Evolutionary conservation across 371 early-diverging fungal genomes (phyloP).

Genomic region (Zychaea mexicana): DNA sequence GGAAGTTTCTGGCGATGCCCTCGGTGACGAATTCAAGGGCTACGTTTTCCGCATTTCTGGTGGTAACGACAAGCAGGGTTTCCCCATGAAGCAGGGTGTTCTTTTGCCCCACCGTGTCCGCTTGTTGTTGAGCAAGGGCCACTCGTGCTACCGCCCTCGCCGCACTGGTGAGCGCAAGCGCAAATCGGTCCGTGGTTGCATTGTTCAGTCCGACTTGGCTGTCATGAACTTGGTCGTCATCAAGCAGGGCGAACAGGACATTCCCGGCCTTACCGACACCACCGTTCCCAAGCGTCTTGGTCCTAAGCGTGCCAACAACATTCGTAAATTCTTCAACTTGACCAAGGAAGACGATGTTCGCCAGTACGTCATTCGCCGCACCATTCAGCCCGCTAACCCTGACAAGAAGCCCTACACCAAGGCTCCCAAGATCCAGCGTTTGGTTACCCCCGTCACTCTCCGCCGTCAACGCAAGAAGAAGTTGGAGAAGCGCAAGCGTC

Average conservation of each 20-base stretch:
- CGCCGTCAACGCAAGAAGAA: constrained; percentile 91
- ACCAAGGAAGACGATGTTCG: constrained; percentile 98
- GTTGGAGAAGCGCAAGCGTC: constrained; percentile 84
- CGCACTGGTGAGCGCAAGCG: constrained; percentile 99
- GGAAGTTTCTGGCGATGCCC: constrained; percentile 95
- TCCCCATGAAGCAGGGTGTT: constrained; percentile 98
- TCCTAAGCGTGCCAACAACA: constrained; percentile 99
- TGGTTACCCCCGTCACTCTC: constrained; percentile 94
- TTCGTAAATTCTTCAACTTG: constrained; percentile 98
- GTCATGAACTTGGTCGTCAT: constrained; percentile 95
- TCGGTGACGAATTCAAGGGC: constrained; percentile 99
- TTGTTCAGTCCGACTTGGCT: constrained; percentile 95
- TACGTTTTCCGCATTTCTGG: constrained; percentile 99
- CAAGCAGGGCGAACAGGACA: constrained; percentile 95
- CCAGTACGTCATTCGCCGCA: constrained; percentile 98
- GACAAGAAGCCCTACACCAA: constrained; percentile 94
- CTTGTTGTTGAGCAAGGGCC: constrained; percentile 95
- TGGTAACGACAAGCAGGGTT: constrained; percentile 99
- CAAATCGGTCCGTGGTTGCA: constrained; percentile 99
- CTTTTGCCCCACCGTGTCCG: constrained; percentile 94
- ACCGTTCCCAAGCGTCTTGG: constrained; percentile 94
- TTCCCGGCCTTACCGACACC: constrained; percentile 97
- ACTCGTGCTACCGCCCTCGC: constrained; percentile 99
- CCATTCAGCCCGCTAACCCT: constrained; percentile 85
- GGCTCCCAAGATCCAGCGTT: constrained; percentile 96